Percentiles rank a stretch among this genome's conserved stretches.
Conservation (phyloP, 208 protist genomes). For the Endotrypanum monterogeii region DNA sequence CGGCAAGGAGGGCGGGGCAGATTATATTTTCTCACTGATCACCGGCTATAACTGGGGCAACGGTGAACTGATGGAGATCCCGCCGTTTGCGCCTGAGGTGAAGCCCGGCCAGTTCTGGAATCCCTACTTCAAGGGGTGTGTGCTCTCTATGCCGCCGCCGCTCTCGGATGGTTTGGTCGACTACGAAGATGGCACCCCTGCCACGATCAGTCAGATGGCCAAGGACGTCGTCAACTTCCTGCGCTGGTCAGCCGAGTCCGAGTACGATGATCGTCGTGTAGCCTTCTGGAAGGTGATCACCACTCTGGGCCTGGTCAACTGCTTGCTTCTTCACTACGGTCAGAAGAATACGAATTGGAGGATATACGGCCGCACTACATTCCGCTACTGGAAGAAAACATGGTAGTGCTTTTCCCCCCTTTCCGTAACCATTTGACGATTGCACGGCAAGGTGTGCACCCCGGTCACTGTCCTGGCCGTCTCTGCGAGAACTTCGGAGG, state of each 20-base stretch:
- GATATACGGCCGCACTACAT: slow-evolving; percentile 88
- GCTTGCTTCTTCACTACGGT: slow-evolving; percentile 81
- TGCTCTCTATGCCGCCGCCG: slow-evolving; percentile 97
- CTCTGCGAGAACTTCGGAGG: neutral
- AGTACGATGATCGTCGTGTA: slow-evolving; percentile 89
- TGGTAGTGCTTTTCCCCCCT: too few species aligned
- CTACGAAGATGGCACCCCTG: slow-evolving; percentile 98
- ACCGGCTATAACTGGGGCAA: slow-evolving; percentile 97
- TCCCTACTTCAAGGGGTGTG: slow-evolving; percentile 98
- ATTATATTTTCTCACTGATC: slow-evolving; percentile 99
- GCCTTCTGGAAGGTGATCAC: slow-evolving; percentile 88
- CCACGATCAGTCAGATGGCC: slow-evolving; percentile 97
- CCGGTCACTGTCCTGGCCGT: neutral
- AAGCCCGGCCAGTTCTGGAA: slow-evolving; percentile 96
- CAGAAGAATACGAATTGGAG: slow-evolving; percentile 91
- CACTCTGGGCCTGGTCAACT: slow-evolving; percentile 80
- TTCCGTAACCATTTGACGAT: neutral
- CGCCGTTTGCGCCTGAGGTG: slow-evolving; percentile 82
- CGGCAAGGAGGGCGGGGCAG: slow-evolving; percentile 91
- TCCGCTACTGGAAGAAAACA: slow-evolving; percentile 91
- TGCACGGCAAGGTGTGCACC: neutral
- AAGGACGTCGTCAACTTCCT: slow-evolving; percentile 97
- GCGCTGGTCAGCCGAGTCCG: slow-evolving; percentile 87
- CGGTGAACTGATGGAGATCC: slow-evolving; percentile 88
- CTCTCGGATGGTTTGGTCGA: slow-evolving; percentile 96